phyloP scores from a whole-genome alignment of 2,329 filamentous ascomycete genomes.

The Cercospora zeae-maydis region DNA sequence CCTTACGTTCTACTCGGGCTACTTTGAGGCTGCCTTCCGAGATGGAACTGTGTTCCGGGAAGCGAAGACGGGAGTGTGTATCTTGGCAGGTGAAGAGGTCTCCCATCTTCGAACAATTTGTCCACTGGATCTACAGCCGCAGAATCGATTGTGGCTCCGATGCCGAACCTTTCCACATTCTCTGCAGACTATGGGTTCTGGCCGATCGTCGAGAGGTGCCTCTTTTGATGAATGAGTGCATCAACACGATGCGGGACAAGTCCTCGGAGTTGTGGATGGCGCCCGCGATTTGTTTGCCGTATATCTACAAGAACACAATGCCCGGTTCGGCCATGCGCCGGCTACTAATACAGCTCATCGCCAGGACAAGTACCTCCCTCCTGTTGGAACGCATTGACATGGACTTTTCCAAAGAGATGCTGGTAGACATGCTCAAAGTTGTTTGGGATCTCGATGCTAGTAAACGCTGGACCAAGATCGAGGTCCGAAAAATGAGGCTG shows the following conservation, averaged over 20 bases:
- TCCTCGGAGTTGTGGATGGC: not conserved
- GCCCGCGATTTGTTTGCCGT: not conserved
- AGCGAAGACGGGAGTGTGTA: conserved; percentile 9
- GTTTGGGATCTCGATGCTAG: not conserved
- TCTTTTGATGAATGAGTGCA: conserved; percentile 14
- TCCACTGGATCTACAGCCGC: conserved; percentile 16
- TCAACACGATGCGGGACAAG: not conserved
- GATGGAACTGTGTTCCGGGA: conserved; percentile 10
- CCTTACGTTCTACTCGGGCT: conserved; percentile 26
- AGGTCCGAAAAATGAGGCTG: not conserved
- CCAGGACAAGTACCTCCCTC: not conserved
- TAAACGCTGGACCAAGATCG: not conserved
- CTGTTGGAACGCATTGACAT: not conserved
- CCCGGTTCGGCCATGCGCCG: not conserved
- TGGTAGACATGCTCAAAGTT: not conserved
- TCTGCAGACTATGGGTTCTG: conserved; percentile 10
- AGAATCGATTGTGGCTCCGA: not conserved
- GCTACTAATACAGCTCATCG: not conserved
- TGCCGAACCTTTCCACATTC: not conserved
- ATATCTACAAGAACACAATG: conserved; percentile 11
- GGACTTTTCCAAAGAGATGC: not conserved
- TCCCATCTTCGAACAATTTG: conserved; percentile 13
- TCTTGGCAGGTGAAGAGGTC: conserved; percentile 8
- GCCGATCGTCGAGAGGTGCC: conserved; percentile 16
- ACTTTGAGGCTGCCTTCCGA: conserved; percentile 21